Conservation (phyloP, 768 basidiomycete species). For the Lactifluus subvellereus region DNA sequence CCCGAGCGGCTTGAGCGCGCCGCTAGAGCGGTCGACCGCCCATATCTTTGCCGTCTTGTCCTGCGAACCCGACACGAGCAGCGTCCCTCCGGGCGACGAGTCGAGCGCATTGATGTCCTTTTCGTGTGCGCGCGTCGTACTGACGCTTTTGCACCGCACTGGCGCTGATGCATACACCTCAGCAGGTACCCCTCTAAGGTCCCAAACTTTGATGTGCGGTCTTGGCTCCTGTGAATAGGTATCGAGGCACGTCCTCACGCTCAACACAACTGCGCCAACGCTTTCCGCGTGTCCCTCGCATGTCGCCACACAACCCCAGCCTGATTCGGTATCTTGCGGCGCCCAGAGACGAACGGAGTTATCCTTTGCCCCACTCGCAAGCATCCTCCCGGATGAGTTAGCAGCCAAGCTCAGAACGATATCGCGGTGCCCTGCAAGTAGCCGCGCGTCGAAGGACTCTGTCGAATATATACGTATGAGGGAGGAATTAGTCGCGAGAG, state of each 20-base stretch:
- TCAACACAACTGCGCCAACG: conserved; percentile 81
- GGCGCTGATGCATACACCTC: conserved; percentile 29
- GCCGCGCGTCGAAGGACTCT: conserved; percentile 68
- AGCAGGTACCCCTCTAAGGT: conserved; percentile 54
- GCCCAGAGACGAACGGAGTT: conserved; percentile 84
- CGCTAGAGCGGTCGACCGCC: conserved; percentile 55
- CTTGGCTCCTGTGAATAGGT: conserved; percentile 94
- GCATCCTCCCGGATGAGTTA: conserved; percentile 55
- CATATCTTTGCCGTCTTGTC: conserved; percentile 93
- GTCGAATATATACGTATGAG: conserved; percentile 87
- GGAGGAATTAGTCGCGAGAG: conserved; percentile 96
- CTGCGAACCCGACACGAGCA: conserved; percentile 92
- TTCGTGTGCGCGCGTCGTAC: conserved; percentile 89
- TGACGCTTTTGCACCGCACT: conserved; percentile 64
- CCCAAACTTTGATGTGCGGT: conserved; percentile 99
- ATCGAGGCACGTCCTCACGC: conserved; percentile 44
- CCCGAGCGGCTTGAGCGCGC: conserved; percentile 71
- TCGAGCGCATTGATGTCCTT: conserved; percentile 99
- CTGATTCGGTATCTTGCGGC: conserved; percentile 32
- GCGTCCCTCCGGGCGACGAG: conserved; percentile 79
- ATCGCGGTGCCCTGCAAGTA: conserved; percentile 85
- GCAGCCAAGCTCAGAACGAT: conserved; percentile 84
- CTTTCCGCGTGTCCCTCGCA: conserved; percentile 95
- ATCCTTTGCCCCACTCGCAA: conserved; percentile 94
- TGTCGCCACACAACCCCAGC: conserved; percentile 73